Base-by-base conservation (phyloP, 2,329 filamentous ascomycete genomes). In the Didymellaceae sp. region DNA sequence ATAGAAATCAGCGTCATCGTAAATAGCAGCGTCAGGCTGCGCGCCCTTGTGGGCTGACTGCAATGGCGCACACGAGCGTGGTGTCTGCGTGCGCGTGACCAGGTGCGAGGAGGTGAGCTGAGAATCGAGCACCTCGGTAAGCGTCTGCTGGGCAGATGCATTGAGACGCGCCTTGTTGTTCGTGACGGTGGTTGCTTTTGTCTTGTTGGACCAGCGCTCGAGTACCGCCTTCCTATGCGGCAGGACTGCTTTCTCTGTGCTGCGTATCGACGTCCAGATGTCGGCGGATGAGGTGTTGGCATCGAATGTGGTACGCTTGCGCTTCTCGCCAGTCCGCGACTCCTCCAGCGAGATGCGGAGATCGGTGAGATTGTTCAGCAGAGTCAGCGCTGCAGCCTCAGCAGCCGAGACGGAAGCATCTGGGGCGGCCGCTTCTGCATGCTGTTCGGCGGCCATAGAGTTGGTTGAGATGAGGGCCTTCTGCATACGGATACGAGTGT, bases 1-100 rank as follows among this genome's bases (percentile, higher is more conserved):
- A 76, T 99, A 99, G 73, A 97, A 97, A 70, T 95, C 87, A 9
- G 90, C 90, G 64, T 99, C 94, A 70, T 97, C 93, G 77, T 94
- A 99, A 61, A 96, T 86, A 16, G 79, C 75, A 6, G 59, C 53
- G 9, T 65, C 57, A 1, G 66, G 58, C 18, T 57, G 57, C 0
- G 56, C 53, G n/a, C 43, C 60, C 44, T 66, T 65, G 43, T 54
- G 54, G 2, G 69, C 80, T 0, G 82, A 81, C 62, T 93, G 89
- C 0, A 84, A 75, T 0, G 89, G 89, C 0, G 89, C 89, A 64
- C 89, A 92, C 1, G 89, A 91, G 16, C 90, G 85, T 10, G 89
- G 87, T 0, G 85, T 85, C 34, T 83, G 84, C 0, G 88, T 89
- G 34, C 86, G 84, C 65, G 84, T 85, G 56, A 90, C 71, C 1